Base-by-base conservation (phyloP, 805 yeast genomes). In the Brettanomyces nanus region DNA sequence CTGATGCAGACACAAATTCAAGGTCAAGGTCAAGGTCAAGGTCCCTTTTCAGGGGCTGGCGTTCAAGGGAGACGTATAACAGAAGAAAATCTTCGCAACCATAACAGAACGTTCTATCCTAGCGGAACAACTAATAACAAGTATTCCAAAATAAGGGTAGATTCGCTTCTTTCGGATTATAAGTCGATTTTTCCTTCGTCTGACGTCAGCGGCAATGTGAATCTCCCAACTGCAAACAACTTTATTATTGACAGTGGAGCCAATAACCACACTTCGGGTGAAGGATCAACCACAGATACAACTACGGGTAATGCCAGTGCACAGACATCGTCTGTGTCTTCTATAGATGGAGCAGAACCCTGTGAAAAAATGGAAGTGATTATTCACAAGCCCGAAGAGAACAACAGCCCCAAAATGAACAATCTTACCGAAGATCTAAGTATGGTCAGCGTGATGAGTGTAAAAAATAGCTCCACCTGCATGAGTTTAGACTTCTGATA, bases 361-460 rank as follows among this genome's bases (percentile, higher is more conserved):
- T 42, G 45, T 21, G 41, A 45, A 2, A 37, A 40, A 27, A 39
- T 49, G 13, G 48, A 47, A 31, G 52, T 49, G 11, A 25, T 46
- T 36, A 44, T 49, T 28, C 51, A 48, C 28, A 18, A 20, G 13
- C 27, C 38, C 5, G 30, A 19, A 15, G 38, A 30, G 21, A n/a
- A n/a, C n/a, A n/a, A n/a, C n/a, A n/a, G n/a, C n/a, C n/a, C n/a
- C n/a, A 37, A 45, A 28, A 33, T 41, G 18, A 41, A 40, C n/a
- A 43, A 41, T 13, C 36, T 45, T 6, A 45, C 48, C 11, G 47
- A 46, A 1, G 51, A 48, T 31, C 23, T 51, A 13, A 51, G 57
- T 35, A 43, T 52, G 42, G 42, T 49, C 30, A 52, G 56, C 22
- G 46, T 51, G 7, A 51, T 55, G 51, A 47, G 55, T 30, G 48